Percentiles rank a stretch among this genome's conserved stretches.
Evolutionary conservation across 2,329 filamentous ascomycete species (phyloP).

Genomic region (Calonectria hongkongensis): DNA sequence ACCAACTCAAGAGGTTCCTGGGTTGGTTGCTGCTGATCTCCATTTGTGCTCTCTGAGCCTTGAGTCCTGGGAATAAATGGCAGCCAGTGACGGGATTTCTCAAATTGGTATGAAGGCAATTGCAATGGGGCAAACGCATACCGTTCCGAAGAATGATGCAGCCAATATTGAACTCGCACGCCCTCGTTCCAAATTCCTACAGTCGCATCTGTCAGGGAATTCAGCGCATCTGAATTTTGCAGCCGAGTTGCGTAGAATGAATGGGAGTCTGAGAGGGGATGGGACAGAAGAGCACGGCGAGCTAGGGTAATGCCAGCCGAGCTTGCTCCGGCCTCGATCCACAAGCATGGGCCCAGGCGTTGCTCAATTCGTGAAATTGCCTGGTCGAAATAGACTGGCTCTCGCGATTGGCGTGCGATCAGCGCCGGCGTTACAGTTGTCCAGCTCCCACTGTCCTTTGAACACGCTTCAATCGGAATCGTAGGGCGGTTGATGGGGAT

Average conservation of each 20-base stretch:
- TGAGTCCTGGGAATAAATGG: background rate
- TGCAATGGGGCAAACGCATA: background rate
- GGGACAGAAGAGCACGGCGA: background rate
- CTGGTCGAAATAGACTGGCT: background rate
- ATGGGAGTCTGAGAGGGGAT: background rate
- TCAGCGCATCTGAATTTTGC: background rate
- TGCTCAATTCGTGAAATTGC: background rate
- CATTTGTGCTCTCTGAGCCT: background rate
- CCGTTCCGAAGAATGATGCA: background rate
- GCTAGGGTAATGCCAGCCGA: background rate
- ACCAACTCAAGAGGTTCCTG: background rate
- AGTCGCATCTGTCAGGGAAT: background rate
- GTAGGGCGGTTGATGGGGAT: background rate
- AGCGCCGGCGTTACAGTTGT: background rate
- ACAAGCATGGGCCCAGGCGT: background rate
- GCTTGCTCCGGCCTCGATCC: background rate
- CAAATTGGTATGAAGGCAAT: background rate
- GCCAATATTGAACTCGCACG: background rate
- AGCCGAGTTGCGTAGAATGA: background rate
- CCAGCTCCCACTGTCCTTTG: background rate
- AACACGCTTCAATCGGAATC: background rate
- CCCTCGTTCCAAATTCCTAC: background rate
- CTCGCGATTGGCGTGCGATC: constrained; percentile 1
- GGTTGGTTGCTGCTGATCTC: background rate
- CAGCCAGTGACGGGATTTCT: background rate